A percentile compares a stretch with the other conserved stretches of the same genome.
Evolutionary conservation across 768 basidiomycete species (phyloP).

Genomic region (Agaricus sinodeliciosus): DNA sequence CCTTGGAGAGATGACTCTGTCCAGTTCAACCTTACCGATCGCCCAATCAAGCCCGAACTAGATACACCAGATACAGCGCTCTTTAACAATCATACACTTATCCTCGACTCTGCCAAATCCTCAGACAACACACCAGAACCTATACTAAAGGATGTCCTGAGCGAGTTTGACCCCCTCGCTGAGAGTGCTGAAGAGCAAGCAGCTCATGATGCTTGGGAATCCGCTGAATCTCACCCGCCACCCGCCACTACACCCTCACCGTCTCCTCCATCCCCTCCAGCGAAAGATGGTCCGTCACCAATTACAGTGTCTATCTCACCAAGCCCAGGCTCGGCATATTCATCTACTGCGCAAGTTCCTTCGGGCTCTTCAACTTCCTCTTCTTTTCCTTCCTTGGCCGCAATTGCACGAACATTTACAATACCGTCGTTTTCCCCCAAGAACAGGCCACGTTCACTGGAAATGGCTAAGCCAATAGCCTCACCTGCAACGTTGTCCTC

Average conservation of each 20-base stretch:
- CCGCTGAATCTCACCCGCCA: conserved; percentile 51
- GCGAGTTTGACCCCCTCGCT: conserved; percentile 65
- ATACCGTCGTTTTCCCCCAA: conserved; percentile 40
- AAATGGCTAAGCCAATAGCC: conserved; percentile 50
- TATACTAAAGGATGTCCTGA: conserved; percentile 39
- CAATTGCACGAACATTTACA: conserved; percentile 60
- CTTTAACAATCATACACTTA: conserved; percentile 33
- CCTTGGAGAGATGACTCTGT: conserved; percentile 31
- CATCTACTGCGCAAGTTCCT: conserved; percentile 19
- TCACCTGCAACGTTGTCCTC: conserved; percentile 51
- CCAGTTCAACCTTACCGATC: conserved; percentile 14
- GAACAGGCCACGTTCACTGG: conserved; percentile 53
- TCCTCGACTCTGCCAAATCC: conserved; percentile 25
- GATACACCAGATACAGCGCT: conserved; percentile 37
- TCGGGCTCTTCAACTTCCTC: conserved; percentile 23
- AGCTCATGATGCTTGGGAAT: conserved; percentile 61
- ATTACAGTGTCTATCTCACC: not conserved
- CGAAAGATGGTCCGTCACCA: conserved; percentile 23
- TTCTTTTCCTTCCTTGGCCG: conserved; percentile 56
- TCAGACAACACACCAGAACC: conserved; percentile 17
- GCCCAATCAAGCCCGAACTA: conserved; percentile 15
- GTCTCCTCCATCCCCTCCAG: conserved; percentile 27
- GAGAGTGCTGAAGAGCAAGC: conserved; percentile 45
- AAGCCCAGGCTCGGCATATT: conserved; percentile 10
- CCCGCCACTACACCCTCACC: conserved; percentile 29